Base-by-base conservation (phyloP, 345 rosid species). In the Sonneratia alba region DNA sequence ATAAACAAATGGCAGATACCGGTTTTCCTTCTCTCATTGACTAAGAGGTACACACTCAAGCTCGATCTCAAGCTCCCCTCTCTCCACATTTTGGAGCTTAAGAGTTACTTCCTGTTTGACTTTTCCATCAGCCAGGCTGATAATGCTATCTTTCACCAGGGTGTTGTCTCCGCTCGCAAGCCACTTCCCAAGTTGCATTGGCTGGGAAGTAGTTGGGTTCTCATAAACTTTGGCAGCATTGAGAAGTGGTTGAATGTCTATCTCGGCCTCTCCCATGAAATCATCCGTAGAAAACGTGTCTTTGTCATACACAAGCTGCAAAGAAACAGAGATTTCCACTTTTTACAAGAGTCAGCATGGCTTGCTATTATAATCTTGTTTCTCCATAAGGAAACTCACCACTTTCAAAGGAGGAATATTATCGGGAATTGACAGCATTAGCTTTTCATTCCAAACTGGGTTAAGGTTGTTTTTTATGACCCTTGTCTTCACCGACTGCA, bases 261-360 rank as follows among this genome's bases (percentile, higher is more conserved):
- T 90, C 83, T 95, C 98, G 0, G 98, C 94, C 70, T 91, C 97
- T 48, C 99, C 99, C 98, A 92, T 95, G 77, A 92, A 95, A 84
- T 95, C 97, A 72, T 95, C 97, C 0, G 88, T 78, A 45, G 87
- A 72, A 80, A 95, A 95, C 13, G 87, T 90, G 76, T 95, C 99
- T 78, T 92, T 95, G 70, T 95, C 99, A 56, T 86, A 92, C 71
- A 92, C 97, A 69, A 87, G 74, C 97, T 92, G 92, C 75, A 82
- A 24, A 3, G 14, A 19, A 18, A 34, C 63, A 56, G 21, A 24
- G 36, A 38, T 11, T 43, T 47, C 45, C 61, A 73, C 43, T 3
- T 19, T 49, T 19, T 51, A 42, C 27, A 12, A 38, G 13, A 62
- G 13, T 37, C 27, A 24, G 5, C 7, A 8, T 34, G 66, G 38